Conservation (phyloP, 352 stramenopile species). For the Phytophthora colocasiae region DNA sequence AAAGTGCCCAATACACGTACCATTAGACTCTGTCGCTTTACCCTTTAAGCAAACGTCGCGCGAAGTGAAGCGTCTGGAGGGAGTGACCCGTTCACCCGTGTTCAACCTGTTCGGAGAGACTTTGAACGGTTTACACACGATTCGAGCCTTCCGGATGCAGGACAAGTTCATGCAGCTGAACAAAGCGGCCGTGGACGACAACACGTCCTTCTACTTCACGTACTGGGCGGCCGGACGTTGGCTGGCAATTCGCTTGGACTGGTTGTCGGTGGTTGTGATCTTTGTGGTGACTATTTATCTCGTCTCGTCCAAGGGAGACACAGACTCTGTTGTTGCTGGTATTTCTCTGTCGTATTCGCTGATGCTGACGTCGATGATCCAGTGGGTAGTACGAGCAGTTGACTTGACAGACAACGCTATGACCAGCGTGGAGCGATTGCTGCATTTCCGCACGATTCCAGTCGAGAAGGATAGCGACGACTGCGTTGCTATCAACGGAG, state of each 20-base stretch:
- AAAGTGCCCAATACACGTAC: slow-evolving; percentile 20
- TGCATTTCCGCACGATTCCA: slow-evolving; percentile 23
- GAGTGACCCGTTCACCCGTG: slow-evolving; percentile 87
- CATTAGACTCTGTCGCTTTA: slow-evolving; percentile 5
- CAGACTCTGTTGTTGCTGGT: slow-evolving; percentile 14
- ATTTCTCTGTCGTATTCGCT: slow-evolving; percentile 28
- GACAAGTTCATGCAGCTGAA: slow-evolving; percentile 42
- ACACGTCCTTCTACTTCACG: slow-evolving; percentile 55
- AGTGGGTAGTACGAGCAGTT: slow-evolving; percentile 24
- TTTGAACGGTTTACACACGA: slow-evolving; percentile 90
- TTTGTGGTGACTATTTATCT: slow-evolving; percentile 46
- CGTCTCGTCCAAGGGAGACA: slow-evolving; percentile 49
- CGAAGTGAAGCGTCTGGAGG: slow-evolving; percentile 94
- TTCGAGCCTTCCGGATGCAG: slow-evolving; percentile 74
- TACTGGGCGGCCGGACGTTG: slow-evolving; percentile 83
- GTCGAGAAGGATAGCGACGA: slow-evolving; percentile 18
- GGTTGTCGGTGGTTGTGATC: slow-evolving; percentile 65
- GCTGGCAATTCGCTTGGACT: slow-evolving; percentile 94
- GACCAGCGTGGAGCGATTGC: slow-evolving; percentile 24
- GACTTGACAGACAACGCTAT: slow-evolving; percentile 27
- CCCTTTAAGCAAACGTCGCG: slow-evolving; percentile 74
- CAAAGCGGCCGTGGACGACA: slow-evolving; percentile 49
- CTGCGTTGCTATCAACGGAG: slow-evolving; percentile 13
- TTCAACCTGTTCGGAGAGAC: slow-evolving; percentile 93
- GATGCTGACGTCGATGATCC: slow-evolving; percentile 30